Percentiles rank a stretch among this genome's conserved stretches.
These are phyloP conservation scores for Theileria orientalis DNA, from an alignment of 169 alveolate genomes.

Conservation along the genomic window DNA sequence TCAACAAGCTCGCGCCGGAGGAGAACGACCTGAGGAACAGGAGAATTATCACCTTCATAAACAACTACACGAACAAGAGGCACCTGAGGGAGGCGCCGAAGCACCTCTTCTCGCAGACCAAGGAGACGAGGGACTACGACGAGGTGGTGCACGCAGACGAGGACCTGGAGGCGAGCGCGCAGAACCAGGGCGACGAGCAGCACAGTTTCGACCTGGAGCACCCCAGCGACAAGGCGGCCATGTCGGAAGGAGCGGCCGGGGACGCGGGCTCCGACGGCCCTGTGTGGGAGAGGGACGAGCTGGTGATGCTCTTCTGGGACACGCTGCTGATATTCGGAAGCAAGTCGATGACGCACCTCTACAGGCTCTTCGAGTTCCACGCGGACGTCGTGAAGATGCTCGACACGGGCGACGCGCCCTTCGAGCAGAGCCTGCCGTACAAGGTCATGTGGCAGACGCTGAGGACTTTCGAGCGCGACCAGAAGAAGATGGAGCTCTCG, in stretches of 20 bases:
- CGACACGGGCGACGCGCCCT: conserved; percentile 19
- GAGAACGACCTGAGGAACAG: conserved; percentile 52
- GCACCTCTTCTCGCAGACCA: conserved; percentile 47
- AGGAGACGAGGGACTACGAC: not conserved
- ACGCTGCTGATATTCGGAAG: conserved; percentile 49
- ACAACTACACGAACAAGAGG: conserved; percentile 34
- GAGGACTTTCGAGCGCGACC: conserved; percentile 22
- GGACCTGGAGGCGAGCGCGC: not conserved
- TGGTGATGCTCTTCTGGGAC: conserved; percentile 59
- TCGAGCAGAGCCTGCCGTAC: conserved; percentile 30
- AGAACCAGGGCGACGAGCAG: not conserved
- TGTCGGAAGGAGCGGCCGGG: not conserved
- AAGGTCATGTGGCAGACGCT: conserved; percentile 39
- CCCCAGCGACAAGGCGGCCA: not conserved
- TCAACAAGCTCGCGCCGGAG: conserved; percentile 47
- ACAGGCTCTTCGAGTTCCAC: conserved; percentile 44
- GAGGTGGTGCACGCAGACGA: conserved; percentile 25
- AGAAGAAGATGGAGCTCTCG: conserved; percentile 47
- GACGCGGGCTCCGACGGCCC: too few relatives aligned
- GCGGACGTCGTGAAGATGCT: conserved; percentile 37
- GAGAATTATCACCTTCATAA: conserved; percentile 51
- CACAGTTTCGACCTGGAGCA: not conserved
- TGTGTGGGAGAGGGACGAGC: conserved; percentile 45
- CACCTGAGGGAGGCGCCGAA: conserved; percentile 43
- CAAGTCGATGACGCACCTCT: conserved; percentile 56